phyloP scores from a whole-genome alignment of 371 early-diverging fungal species.

The Mortierella sp. region DNA sequence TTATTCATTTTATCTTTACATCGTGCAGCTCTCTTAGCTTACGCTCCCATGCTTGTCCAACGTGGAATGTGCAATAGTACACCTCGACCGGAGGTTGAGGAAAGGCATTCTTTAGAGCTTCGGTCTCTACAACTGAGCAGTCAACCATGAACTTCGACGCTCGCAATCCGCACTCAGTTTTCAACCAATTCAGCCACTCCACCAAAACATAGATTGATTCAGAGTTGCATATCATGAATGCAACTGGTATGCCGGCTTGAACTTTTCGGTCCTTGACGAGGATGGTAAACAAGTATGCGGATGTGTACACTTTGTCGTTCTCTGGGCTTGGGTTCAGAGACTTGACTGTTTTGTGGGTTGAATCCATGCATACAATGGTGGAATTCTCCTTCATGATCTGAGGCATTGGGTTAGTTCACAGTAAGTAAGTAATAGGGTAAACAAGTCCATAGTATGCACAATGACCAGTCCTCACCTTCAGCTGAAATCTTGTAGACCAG shows the following conservation, averaged over 20 bases:
- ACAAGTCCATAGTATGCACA: too few species aligned
- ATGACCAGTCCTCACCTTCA: too few species aligned
- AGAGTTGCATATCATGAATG: constrained; percentile 25
- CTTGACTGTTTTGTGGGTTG: constrained; percentile 20
- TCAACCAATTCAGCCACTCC: constrained; percentile 12
- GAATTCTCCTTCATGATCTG: constrained; percentile 12
- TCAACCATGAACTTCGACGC: constrained; percentile 16
- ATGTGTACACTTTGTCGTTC: neutral
- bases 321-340: constrained; percentile 6
- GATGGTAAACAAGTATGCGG: constrained; percentile 16
- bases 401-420: too few species aligned
- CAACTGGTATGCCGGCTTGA: constrained; percentile 15
- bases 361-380: constrained; percentile 19
- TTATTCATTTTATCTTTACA: too few species aligned
- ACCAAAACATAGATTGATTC: constrained; percentile 13
- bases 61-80: constrained; percentile 11
- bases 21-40: constrained; percentile 10
- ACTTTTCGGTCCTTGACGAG: constrained; percentile 17
- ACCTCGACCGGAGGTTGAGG: neutral
- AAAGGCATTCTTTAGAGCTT: constrained; percentile 5
- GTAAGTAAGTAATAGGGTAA: too few species aligned
- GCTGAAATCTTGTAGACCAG: too few species aligned
- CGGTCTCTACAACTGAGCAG: constrained; percentile 14
- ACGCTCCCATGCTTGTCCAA: constrained; percentile 12
- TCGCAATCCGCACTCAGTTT: constrained; percentile 9